Evolutionary conservation across 139 green algal genomes (phyloP), one percentile per base, ranked within the genome.

Genomic region (Eudorina sp.): DNA sequence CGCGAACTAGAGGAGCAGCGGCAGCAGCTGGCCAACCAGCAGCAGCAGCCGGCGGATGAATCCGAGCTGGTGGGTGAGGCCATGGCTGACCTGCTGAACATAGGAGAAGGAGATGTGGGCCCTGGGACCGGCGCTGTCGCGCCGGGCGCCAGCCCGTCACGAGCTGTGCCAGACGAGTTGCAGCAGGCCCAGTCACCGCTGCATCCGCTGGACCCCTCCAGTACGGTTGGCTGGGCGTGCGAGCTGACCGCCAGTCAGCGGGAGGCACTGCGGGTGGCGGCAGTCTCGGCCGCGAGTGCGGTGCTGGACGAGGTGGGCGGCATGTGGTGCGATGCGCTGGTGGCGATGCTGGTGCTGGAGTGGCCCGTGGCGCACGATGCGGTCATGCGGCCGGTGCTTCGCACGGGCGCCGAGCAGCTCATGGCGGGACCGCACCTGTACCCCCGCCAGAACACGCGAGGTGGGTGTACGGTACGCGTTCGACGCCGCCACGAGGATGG

Each of bases 281-380:
- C 89, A 29, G 73, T 82, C 19, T 80, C 85, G 29, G 91, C 88
- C 21, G 89, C 79, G 0, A 51, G 36, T 2, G 86, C 73, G 25
- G 89, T 97, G 58, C 64, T 84, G 40, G 41, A 85, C 36, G 89
- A 96, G 76, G 48, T 96, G 70, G 31, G 72, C 13, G 92, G 95
- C 51, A 92, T 94, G 87, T 98, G 96, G 96, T 91, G 88, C 60
- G 96, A 98, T 51, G 96, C 95, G 46, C 89, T 98, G 53, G 80
- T 93, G 25, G 81, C 90, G 3, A 89, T 98, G 80, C 53, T 97
- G 36, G 84, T 78, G 16, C 21, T 88, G n/a, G 93, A 96, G 89
- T 98, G 96, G 96, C 66, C 66, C 2, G 41, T 38, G 18, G 83
- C 89, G 16, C 53, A 92, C 16, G 84, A 92, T 34, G 88, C 62